Percentiles rank a stretch among this genome's conserved stretches.
Evolutionary conservation across 306 rosid genomes (phyloP).

Genomic region (Trifolium subterraneum): DNA sequence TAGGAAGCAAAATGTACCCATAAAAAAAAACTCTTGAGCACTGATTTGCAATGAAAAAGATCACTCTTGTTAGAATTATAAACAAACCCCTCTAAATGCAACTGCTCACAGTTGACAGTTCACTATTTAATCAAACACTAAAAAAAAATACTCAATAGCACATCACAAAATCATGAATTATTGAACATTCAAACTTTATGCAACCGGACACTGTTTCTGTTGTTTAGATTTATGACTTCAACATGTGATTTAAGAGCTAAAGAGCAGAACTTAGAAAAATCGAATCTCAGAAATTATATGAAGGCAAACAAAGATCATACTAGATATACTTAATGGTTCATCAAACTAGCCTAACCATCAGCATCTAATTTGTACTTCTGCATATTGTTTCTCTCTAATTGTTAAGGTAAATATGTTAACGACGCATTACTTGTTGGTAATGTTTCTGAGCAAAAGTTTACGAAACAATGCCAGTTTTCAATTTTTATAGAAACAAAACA

Average conservation of each 20-base stretch:
- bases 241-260: too few relatives aligned
- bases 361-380: neutral
- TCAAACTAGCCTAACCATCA: neutral
- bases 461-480: too few relatives aligned
- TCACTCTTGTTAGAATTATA: neutral
- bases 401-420: too few relatives aligned
- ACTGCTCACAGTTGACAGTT: too few relatives aligned
- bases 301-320: too few relatives aligned
- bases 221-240: neutral
- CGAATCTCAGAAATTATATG: too few relatives aligned
- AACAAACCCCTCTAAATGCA: neutral
- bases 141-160: neutral
- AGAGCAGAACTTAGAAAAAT: too few relatives aligned
- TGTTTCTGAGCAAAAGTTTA: too few relatives aligned
- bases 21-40: neutral
- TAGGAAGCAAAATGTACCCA: neutral
- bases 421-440: too few relatives aligned
- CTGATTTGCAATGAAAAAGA: constrained; percentile 34
- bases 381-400: neutral
- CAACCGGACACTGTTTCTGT: neutral
- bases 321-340: neutral
- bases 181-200: neutral
- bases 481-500: too few relatives aligned
- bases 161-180: neutral
- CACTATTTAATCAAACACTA: neutral